Conservation (phyloP, 106 monocot species). For the Posidonia australis region DNA sequence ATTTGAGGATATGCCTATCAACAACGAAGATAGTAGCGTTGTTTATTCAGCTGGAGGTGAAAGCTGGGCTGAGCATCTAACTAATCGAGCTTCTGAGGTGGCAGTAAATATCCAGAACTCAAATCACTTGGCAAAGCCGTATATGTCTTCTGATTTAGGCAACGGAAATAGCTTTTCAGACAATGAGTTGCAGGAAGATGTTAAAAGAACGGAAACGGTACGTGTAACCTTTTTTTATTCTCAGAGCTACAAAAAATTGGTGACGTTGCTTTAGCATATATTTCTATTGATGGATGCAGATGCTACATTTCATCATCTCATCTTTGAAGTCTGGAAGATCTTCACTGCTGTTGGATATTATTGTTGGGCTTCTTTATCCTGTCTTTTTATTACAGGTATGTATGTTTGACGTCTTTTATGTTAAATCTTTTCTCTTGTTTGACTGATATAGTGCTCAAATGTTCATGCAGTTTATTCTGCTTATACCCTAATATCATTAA, state of each 20-base stretch:
- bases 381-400: conserved; percentile 81
- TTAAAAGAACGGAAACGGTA: conserved; percentile 88
- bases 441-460: too few relatives aligned
- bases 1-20: not conserved
- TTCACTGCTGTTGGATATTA: conserved; percentile 66
- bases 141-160: conserved; percentile 16
- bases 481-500: too few relatives aligned
- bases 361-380: conserved; percentile 70
- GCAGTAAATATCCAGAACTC: conserved; percentile 61
- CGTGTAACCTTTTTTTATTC: conserved; percentile 9
- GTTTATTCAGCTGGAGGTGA: conserved; percentile 24
- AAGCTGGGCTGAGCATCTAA: conserved; percentile 46
- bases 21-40: conserved; percentile 21
- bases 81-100: conserved; percentile 38
- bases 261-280: not conserved
- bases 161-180: conserved; percentile 33
- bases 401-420: too few relatives aligned
- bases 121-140: conserved; percentile 39
- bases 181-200: conserved; percentile 36
- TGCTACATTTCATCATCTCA: conserved; percentile 81
- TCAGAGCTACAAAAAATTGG: not conserved
- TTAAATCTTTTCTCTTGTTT: too few relatives aligned
- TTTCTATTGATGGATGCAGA: conserved; percentile 31
- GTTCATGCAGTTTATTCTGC: too few relatives aligned
- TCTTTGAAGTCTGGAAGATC: conserved; percentile 92